Evolutionary conservation across 768 basidiomycete species (phyloP), one percentile per base, ranked within the genome.

Genomic region (Boletus rex-veris): DNA sequence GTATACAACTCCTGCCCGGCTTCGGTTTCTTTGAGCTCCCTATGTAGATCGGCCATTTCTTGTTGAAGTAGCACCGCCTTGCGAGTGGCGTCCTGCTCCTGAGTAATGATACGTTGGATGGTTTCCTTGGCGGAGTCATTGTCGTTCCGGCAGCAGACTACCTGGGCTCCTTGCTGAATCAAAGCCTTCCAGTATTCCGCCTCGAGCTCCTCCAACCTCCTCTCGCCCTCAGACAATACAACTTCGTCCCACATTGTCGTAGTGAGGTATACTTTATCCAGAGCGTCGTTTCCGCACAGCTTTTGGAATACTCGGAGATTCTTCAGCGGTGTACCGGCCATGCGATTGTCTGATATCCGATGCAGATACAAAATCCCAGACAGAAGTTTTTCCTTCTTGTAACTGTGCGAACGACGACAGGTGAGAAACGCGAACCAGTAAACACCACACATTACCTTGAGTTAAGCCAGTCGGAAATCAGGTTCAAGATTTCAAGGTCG

Each of bases 221-320:
- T 8, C 26, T 28, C 26, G 7, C 26, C 26, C 8, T 7, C 21
- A 21, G 21, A 21, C 21, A 21, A 21, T 3, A 21, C 26, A 8
- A 28, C 26, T 8, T 28, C 26, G 8, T 28, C 26, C 26, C 26
- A 28, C 26, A 28, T 28, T 28, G 26, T 28, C 26, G 26, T 28
- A 28, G 26, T 28, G 61, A 77, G 55, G 16, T 70, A 53, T 5
- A 77, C 70, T 14, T 68, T 68, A 1, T 56, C 54, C 16, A 71
- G 45, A 57, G 73, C 45, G 55, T 62, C 45, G 52, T 51, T 18
- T 53, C 71, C 67, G 19, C 69, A 71, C 4, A 70, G 31, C 39
- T 60, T 45, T 37, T 35, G 45, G 45, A 77, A 74, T 59, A 72
- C 63, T 5, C 59, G 61, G 15, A 74, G 26, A 28, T 28, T 28